phyloP scores from a whole-genome alignment of 1,284 basidiomycete genomes.

The Sphagnurus paluster region DNA sequence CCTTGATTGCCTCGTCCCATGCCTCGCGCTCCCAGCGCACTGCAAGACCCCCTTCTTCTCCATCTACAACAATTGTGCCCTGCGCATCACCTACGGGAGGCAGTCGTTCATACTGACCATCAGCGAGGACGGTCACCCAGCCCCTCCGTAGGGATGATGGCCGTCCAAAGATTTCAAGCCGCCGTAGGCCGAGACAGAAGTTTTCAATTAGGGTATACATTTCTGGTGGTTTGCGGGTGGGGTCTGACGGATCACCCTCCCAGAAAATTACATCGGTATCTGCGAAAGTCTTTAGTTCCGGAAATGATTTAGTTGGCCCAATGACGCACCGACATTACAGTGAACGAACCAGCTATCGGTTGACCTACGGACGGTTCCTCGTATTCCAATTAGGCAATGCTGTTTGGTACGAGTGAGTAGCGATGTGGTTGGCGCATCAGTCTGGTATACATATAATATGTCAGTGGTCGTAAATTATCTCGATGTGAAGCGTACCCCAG shows the following conservation, averaged over 20 bases:
- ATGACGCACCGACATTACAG: constrained; percentile 85
- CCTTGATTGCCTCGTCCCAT: constrained; percentile 61
- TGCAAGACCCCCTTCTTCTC: constrained; percentile 43
- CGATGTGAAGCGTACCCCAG: constrained; percentile 58
- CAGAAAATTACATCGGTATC: constrained; percentile 98
- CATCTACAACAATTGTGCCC: constrained; percentile 37
- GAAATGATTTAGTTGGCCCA: not conserved
- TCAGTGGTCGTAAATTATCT: not conserved
- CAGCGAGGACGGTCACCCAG: constrained; percentile 86
- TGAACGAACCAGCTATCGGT: constrained; percentile 96
- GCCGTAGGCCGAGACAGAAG: constrained; percentile 92
- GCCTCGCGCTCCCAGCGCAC: constrained; percentile 54
- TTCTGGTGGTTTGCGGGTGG: constrained; percentile 88
- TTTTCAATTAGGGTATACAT: constrained; percentile 96
- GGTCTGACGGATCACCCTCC: constrained; percentile 82
- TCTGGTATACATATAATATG: constrained; percentile 42
- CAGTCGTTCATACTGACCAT: constrained; percentile 58
- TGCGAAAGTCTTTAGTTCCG: constrained; percentile 25
- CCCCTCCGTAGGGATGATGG: constrained; percentile 77
- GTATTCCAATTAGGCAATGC: constrained; percentile 98
- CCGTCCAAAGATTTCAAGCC: constrained; percentile 89
- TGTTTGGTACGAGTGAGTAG: constrained; percentile 89
- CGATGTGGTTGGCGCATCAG: constrained; percentile 80
- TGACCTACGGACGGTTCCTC: constrained; percentile 92
- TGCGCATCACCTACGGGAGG: constrained; percentile 27